Conservation (phyloP, 345 rosid species). For the Aurinia saxatilis region DNA sequence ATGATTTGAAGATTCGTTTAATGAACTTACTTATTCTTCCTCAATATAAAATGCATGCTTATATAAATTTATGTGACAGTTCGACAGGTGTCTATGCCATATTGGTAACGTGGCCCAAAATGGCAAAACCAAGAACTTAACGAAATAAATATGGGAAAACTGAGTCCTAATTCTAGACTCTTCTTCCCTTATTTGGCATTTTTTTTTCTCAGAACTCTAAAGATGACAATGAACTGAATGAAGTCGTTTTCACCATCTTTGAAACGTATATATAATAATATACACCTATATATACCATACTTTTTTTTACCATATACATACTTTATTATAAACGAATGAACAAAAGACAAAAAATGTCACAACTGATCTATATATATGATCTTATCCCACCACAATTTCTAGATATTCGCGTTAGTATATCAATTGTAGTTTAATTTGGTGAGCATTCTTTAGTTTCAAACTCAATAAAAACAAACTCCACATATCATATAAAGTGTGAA, state of each 20-base stretch:
- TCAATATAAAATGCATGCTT: neutral
- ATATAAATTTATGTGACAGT: neutral
- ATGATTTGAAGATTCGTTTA: neutral
- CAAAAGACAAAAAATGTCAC: no score
- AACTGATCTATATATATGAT: no score
- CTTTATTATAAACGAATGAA: no score
- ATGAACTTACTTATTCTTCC: neutral
- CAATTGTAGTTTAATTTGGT: neutral
- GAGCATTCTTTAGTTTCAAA: neutral
- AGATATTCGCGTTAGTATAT: no score
- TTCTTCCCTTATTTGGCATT: neutral
- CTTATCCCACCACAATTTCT: no score
- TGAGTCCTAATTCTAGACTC: neutral
- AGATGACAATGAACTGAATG: slow-evolving; percentile 2
- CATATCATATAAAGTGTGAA: neutral
- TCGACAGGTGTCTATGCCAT: neutral
- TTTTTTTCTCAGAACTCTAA: neutral
- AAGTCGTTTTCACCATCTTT: neutral
- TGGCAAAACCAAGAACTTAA: neutral
- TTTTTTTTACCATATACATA: no score
- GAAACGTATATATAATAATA: no score
- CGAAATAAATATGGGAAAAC: neutral
- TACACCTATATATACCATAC: no score
- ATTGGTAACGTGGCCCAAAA: slow-evolving; percentile 3
- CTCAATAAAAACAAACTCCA: neutral